A percentile compares a stretch with the other conserved stretches of the same genome.
Conservation (phyloP, 768 basidiomycete species). For the Pulveroboletus frians region DNA sequence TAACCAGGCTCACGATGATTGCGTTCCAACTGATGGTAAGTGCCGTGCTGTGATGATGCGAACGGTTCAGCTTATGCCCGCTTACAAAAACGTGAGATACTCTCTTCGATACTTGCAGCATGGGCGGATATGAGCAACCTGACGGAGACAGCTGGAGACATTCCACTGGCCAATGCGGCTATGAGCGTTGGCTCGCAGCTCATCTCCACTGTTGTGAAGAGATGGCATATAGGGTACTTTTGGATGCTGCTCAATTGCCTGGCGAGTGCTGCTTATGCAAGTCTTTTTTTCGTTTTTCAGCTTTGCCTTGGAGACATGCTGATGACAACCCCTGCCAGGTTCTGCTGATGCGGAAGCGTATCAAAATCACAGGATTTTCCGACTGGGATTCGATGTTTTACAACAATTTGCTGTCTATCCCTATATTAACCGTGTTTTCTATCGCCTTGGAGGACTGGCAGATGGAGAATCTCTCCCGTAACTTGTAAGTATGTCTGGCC, state of each 20-base stretch:
- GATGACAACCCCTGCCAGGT: slow-evolving; percentile 48
- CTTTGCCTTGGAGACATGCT: slow-evolving; percentile 2
- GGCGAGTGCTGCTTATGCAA: slow-evolving; percentile 83
- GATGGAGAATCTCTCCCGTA: slow-evolving; percentile 62
- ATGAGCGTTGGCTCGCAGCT: slow-evolving; percentile 28
- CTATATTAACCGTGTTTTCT: slow-evolving; percentile 79
- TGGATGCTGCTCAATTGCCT: slow-evolving; percentile 97
- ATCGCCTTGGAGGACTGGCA: slow-evolving; percentile 89
- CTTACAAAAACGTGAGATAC: slow-evolving; percentile 45
- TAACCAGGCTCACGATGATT: slow-evolving; percentile 81
- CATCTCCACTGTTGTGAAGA: slow-evolving; percentile 44
- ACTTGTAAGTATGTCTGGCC: slow-evolving; percentile 70
- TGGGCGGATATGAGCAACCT: slow-evolving; percentile 71
- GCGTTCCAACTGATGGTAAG: slow-evolving; percentile 90
- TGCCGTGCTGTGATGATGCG: neutral
- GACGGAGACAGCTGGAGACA: slow-evolving; percentile 23
- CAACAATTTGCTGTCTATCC: slow-evolving; percentile 94
- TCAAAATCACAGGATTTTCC: slow-evolving; percentile 91
- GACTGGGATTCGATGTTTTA: slow-evolving; percentile 99
- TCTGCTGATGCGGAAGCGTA: slow-evolving; percentile 91
- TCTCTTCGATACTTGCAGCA: slow-evolving; percentile 96
- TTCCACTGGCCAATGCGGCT: slow-evolving; percentile 24
- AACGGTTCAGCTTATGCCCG: neutral
- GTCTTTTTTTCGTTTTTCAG: slow-evolving; percentile 24
- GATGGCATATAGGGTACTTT: slow-evolving; percentile 77